Percentiles rank a stretch among this genome's conserved stretches.
These are phyloP conservation scores for Pseudozyma tsukubaensis DNA, from an alignment of 1,284 basidiomycete genomes.

Conservation along the genomic window DNA sequence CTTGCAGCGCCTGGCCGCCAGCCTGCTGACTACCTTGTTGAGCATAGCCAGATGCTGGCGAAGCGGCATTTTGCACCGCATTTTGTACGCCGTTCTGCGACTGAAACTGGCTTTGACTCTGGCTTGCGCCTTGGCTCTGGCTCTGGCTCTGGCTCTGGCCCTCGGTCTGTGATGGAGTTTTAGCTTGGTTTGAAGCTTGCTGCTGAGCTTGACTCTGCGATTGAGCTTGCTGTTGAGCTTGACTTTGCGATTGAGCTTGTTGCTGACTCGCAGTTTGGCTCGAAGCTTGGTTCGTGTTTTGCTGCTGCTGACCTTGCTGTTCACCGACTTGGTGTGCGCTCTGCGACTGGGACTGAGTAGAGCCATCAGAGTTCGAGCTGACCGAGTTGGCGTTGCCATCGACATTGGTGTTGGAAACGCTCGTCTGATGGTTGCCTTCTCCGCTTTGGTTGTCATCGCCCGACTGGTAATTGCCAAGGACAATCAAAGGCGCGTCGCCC, in stretches of 20 bases:
- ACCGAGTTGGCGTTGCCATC: constrained; percentile 31
- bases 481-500: constrained; percentile 26
- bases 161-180: constrained; percentile 9
- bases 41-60: not conserved
- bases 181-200: constrained; percentile 9
- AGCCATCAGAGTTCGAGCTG: constrained; percentile 26
- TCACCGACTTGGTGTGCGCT: constrained; percentile 12
- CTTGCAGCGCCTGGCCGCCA: constrained; percentile 4
- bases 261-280: constrained; percentile 6
- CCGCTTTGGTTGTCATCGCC: constrained; percentile 31
- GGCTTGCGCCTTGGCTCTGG: constrained; percentile 1
- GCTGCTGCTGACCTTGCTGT: constrained; percentile 13
- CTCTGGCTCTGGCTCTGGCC: constrained; percentile 2
- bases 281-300: constrained; percentile 5
- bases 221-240: constrained; percentile 13
- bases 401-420: constrained; percentile 27
- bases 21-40: not conserved
- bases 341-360: constrained; percentile 22
- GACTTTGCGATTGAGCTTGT: constrained; percentile 10
- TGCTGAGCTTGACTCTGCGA: constrained; percentile 7
- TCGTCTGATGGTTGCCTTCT: constrained; percentile 23
- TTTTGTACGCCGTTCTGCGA: too few relatives aligned
- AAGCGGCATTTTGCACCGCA: too few relatives aligned
- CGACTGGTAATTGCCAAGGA: constrained; percentile 31
- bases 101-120: not conserved